A percentile compares a stretch with the other conserved stretches of the same genome.
Conservation (phyloP, 495 filamentous ascomycete genomes). For the Penicillium nucicola region DNA sequence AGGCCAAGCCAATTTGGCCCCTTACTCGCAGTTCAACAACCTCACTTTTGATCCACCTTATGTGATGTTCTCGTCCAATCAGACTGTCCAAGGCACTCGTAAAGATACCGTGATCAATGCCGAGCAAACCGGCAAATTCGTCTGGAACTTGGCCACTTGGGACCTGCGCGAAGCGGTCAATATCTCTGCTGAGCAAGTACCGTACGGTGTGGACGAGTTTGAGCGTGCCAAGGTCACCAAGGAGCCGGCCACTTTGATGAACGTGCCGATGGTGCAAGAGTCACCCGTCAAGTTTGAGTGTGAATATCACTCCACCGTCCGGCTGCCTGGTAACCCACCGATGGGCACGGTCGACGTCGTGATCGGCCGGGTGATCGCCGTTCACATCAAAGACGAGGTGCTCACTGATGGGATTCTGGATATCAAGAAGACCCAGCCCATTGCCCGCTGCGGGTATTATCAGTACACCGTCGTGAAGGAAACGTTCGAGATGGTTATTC, state of each 20-base stretch:
- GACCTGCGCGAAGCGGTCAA: conserved; percentile 51
- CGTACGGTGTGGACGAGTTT: conserved; percentile 52
- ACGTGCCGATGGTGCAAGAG: conserved; percentile 48
- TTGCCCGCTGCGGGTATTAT: conserved; percentile 59
- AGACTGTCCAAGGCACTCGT: conserved; percentile 34
- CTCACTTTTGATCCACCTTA: conserved; percentile 58
- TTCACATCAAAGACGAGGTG: conserved; percentile 52
- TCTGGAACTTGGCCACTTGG: conserved; percentile 57
- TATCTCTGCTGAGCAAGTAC: conserved; percentile 41
- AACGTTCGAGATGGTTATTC: conserved; percentile 52
- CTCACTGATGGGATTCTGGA: conserved; percentile 50
- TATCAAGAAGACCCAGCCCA: conserved; percentile 51
- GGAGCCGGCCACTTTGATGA: conserved; percentile 32
- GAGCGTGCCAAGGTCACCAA: conserved; percentile 43
- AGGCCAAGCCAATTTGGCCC: conserved; percentile 48
- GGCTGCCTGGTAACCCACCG: conserved; percentile 50
- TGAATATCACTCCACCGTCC: conserved; percentile 47
- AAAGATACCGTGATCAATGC: conserved; percentile 55
- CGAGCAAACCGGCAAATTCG: conserved; percentile 51
- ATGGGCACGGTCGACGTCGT: conserved; percentile 54
- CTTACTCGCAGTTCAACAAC: conserved; percentile 59
- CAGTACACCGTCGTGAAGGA: conserved; percentile 51
- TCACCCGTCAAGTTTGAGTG: conserved; percentile 58
- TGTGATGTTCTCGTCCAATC: conserved; percentile 55
- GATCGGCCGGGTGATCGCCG: conserved; percentile 52